Evolutionary conservation across 108 stramenopile genomes (phyloP).

Genomic region (Cyclotella distinguenda): DNA sequence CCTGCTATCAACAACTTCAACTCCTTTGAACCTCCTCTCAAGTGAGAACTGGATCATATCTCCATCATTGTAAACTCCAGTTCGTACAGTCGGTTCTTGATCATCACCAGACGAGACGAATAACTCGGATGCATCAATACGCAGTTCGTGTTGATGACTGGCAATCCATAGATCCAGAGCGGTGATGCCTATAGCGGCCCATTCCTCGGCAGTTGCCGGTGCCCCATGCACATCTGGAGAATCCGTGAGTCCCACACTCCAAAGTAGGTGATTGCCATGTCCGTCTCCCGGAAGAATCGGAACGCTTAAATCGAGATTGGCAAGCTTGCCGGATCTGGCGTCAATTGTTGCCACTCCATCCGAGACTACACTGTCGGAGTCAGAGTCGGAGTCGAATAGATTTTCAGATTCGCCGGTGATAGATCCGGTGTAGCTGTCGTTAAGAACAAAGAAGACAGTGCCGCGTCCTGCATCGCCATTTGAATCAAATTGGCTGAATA

Average conservation of each 20-base stretch:
- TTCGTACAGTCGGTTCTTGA: slow-evolving; percentile 5
- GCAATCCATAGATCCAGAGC: slow-evolving; percentile 12
- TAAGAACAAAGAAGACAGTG: too few relatives aligned
- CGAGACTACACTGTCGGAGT: neutral
- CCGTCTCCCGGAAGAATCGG: slow-evolving; percentile 14
- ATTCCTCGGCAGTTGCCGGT: neutral
- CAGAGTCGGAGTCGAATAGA: neutral
- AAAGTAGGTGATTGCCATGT: slow-evolving; percentile 11
- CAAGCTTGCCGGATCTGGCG: slow-evolving; percentile 19
- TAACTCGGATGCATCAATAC: slow-evolving; percentile 12
- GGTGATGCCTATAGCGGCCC: neutral
- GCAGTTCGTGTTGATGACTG: slow-evolving; percentile 1
- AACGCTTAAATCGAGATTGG: slow-evolving; percentile 3
- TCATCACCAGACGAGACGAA: neutral
- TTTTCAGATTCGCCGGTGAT: neutral
- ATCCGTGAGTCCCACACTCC: slow-evolving; percentile 22
- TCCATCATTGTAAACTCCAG: slow-evolving; percentile 9
- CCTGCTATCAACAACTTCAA: slow-evolving; percentile 19
- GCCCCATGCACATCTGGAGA: slow-evolving; percentile 2
- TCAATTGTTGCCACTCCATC: slow-evolving; percentile 2
- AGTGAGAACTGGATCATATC: slow-evolving; percentile 24
- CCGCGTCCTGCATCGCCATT: too few relatives aligned
- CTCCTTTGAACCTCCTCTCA: slow-evolving; percentile 10
- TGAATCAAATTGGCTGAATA: too few relatives aligned
- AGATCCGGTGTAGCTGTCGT: too few relatives aligned